Base-by-base conservation (phyloP, 2,329 filamentous ascomycete genomes). In the Aspergillus melleus region DNA sequence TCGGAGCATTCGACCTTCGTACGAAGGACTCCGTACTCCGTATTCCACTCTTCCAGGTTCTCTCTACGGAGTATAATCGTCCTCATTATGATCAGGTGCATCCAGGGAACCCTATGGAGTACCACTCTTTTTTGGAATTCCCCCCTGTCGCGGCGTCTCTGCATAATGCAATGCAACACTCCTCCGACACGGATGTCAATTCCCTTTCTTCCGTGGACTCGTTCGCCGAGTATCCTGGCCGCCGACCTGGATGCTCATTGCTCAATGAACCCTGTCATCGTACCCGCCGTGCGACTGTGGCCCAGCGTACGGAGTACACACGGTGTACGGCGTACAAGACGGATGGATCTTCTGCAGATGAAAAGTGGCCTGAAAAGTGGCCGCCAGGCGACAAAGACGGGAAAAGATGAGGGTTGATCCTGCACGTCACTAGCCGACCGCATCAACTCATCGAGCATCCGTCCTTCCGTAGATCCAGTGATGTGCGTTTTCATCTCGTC, bases 261-360 rank as follows among this genome's bases (percentile, higher is more conserved):
- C 19, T 20, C 19, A 24, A 22, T 19, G 22, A 47, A 47, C 44
- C 44, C 44, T 47, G 20, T 20, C 19, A 20, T 11, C 44, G 44
- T 47, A 47, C 36, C 36, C 36, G 36, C 36, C 36, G 36, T 42
- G 36, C 19, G 36, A 56, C 54, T 56, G 39, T 56, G 26, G 54
- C 39, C 22, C 47, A 44, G 61, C 54, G 49, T 46, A 52, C 52
- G 53, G 55, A 1, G 32, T 49, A 56, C 54, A 47, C n/a, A n/a
- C n/a, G n/a, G n/a, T n/a, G n/a, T n/a, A n/a, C 52, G 53, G 55
- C 4, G 32, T 49, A 56, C 54, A 47, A 42, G 36, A 42, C 57
- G 49, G 61, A 52, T 57, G 53, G 61, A 61, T 64, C 62, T 61
- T 61, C 64, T 65, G 60, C 64, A 65, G 61, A 54, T 59, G 50